Conservation (phyloP, 2,329 filamentous ascomycete species). For the Talaromyces piceae region DNA sequence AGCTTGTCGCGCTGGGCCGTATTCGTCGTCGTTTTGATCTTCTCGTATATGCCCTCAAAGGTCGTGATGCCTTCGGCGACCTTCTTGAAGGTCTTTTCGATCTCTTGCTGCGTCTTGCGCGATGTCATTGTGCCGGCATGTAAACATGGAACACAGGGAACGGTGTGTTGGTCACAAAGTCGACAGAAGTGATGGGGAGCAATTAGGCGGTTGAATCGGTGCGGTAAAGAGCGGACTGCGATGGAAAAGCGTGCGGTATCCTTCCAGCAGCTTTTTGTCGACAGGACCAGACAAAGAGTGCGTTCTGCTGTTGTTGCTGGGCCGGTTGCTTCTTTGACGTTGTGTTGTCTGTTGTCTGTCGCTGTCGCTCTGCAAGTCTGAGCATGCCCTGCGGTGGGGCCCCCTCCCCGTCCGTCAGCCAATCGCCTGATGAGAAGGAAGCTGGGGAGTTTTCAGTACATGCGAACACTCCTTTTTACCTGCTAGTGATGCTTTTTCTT, state of each 20-base stretch:
- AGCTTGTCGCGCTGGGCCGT: slow-evolving; percentile 95
- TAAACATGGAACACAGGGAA: slow-evolving; percentile 8
- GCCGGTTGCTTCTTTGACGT: neutral
- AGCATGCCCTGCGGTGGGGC: neutral
- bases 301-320: neutral
- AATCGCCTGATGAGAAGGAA: too few relatives aligned
- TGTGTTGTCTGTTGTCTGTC: too few relatives aligned
- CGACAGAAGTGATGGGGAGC: neutral
- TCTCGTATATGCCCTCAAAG: slow-evolving; percentile 94
- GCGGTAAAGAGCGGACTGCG: neutral
- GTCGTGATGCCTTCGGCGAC: slow-evolving; percentile 85
- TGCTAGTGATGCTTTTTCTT: too few relatives aligned
- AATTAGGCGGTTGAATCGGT: neutral
- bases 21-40: slow-evolving; percentile 89
- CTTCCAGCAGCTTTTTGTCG: neutral
- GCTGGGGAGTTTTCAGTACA: too few relatives aligned
- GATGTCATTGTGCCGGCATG: slow-evolving; percentile 64
- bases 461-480: too few relatives aligned
- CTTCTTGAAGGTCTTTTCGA: slow-evolving; percentile 99
- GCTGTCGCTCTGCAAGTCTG: neutral
- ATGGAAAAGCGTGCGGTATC: neutral
- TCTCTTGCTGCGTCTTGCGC: slow-evolving; percentile 94
- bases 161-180: too few relatives aligned
- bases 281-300: neutral
- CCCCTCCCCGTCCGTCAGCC: neutral